A percentile compares a stretch with the other conserved stretches of the same genome.
Conservation (phyloP, 2,329 filamentous ascomycete species). For the Thielaviopsis populi region DNA sequence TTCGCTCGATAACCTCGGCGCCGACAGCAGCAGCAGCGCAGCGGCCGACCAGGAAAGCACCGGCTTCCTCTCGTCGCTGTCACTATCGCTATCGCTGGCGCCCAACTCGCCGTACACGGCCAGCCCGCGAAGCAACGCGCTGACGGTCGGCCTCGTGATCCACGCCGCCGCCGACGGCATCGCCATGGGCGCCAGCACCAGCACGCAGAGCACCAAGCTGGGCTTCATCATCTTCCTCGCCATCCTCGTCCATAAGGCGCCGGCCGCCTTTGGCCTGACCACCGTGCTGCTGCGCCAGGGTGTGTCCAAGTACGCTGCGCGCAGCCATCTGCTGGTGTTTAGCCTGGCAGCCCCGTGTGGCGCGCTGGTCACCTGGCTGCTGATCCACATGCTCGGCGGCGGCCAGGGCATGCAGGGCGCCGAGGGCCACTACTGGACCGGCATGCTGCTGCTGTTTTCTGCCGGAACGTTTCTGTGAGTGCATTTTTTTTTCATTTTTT, state of each 20-base stretch:
- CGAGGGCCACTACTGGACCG: constrained; percentile 70
- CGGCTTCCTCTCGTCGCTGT: constrained; percentile 38
- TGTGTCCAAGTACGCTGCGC: constrained; percentile 67
- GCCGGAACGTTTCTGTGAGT: constrained; percentile 86
- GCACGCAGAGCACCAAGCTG: constrained; percentile 55
- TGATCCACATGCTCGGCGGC: constrained; percentile 60
- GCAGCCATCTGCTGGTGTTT: constrained; percentile 78
- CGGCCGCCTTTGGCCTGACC: constrained; percentile 86
- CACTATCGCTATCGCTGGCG: constrained; percentile 32
- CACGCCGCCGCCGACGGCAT: constrained; percentile 93
- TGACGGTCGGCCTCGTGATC: constrained; percentile 87
- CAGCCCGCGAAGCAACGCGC: constrained; percentile 49
- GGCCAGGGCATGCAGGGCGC: constrained; percentile 44
- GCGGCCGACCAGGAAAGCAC: constrained; percentile 37
- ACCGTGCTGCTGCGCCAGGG: constrained; percentile 83
- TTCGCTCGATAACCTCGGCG: constrained; percentile 65
- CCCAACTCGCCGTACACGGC: constrained; percentile 36
- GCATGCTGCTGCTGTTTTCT: constrained; percentile 85
- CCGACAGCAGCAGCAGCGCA: constrained; percentile 24
- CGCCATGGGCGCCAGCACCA: constrained; percentile 80
- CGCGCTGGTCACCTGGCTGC: constrained; percentile 66
- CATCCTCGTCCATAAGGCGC: constrained; percentile 95
- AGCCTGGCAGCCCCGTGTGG: constrained; percentile 80
- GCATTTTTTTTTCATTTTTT: constrained; percentile 13
- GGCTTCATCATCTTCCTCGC: constrained; percentile 89